Base-by-base conservation (phyloP, 495 filamentous ascomycete species). In the Coniosporium apollinis region DNA sequence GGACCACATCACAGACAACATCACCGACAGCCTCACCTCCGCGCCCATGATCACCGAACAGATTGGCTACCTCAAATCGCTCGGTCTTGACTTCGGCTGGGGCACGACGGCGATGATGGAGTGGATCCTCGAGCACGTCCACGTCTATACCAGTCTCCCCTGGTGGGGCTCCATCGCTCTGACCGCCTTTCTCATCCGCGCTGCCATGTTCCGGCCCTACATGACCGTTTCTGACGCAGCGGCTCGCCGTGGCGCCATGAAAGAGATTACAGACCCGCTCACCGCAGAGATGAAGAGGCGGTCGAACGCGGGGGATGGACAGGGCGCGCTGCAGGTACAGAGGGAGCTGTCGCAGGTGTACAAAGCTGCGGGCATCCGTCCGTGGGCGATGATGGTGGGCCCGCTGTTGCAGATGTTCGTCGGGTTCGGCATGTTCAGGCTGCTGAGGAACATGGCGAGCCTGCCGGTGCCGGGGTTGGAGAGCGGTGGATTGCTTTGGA, bases 81-180 rank as follows among this genome's bases (percentile, higher is more conserved):
- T 94, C 15, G 89, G 89, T 1, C 57, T 96, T 15, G 82, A 94
- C 42, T 94, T 72, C 47, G 82, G 85, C 47, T 84, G 62, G 62
- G 86, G 89, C 16, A 66, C 76, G 2, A 77, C 81, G 0, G 49
- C 72, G 1, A 39, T 69, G 7, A 67, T 89, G 36, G 63, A 94
- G 61, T 81, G 59, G 58, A 3, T 74, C 5, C 56, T 94, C 20
- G 89, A 97, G 58, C 74, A 86, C 48, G 48, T 89, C 33, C 81
- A 94, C 57, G 56, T 94, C 36, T 74, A 62, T 47, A 49, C 51
- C 2, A 82, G 72, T 7, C 52, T 79, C 34, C 79, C 82, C 1
- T 94, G 87, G 89, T 83, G 82, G 74, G 70, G 57, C 5, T 72
- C 79, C 38, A 76, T 94, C 35, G 47, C 72, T 9, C 47, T 67